phyloP scores from a whole-genome alignment of 164 flowering plant genomes.

The Saururus chinensis region DNA sequence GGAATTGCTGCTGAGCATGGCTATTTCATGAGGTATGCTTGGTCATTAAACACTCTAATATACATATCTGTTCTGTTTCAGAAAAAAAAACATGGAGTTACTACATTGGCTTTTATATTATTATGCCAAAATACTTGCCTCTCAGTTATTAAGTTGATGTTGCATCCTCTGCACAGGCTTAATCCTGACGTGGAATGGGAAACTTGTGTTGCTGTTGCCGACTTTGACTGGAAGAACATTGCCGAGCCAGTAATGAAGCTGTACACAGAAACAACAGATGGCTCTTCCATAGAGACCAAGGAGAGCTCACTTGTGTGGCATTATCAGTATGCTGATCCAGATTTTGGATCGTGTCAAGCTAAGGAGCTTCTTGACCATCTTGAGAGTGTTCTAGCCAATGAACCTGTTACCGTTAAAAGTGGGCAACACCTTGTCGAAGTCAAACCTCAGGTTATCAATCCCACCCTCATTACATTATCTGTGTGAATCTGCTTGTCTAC shows the following conservation, averaged over 20 bases:
- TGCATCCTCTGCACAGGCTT: background rate
- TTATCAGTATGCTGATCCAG: conserved; percentile 40
- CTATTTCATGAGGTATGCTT: conserved; percentile 43
- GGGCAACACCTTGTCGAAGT: conserved; percentile 44
- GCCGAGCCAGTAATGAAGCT: conserved; percentile 23
- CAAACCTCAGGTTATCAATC: conserved; percentile 25
- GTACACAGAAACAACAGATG: conserved; percentile 16
- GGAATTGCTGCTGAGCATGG: conserved; percentile 86
- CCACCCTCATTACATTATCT: background rate
- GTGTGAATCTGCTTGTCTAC: background rate
- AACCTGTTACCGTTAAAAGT: conserved; percentile 48
- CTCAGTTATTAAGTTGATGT: background rate
- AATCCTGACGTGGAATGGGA: conserved; percentile 31
- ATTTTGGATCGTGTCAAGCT: conserved; percentile 41
- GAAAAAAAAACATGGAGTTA: background rate
- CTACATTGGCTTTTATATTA: background rate
- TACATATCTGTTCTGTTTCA: background rate
- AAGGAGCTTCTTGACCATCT: conserved; percentile 50
- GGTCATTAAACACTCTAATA: background rate
- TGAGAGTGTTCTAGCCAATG: conserved; percentile 49
- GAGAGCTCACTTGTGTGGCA: conserved; percentile 54
- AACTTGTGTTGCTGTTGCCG: conserved; percentile 22
- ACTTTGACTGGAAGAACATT: conserved; percentile 40
- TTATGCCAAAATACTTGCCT: background rate
- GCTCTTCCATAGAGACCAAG: conserved; percentile 38